Evolutionary conservation across 352 stramenopile genomes (phyloP).

Genomic region (Phytophthora europaea): DNA sequence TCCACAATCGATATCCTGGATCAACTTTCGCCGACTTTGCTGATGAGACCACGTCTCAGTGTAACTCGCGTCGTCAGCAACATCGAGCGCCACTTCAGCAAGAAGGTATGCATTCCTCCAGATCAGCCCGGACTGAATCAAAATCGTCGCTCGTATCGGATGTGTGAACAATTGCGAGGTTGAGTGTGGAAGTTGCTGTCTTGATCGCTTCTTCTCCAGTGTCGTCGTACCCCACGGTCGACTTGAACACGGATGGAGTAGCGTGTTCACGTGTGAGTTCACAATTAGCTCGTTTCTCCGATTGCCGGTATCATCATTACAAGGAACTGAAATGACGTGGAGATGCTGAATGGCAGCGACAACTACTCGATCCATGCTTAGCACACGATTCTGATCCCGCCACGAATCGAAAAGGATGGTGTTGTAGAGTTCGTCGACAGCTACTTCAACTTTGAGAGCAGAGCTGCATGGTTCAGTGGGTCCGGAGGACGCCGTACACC

Average conservation of each 20-base stretch:
- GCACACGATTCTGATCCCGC: constrained; percentile 3
- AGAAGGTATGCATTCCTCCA: constrained; percentile 68
- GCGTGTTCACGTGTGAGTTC: constrained; percentile 47
- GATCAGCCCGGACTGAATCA: constrained; percentile 65
- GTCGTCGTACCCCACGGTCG: constrained; percentile 4
- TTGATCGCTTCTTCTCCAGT: constrained; percentile 39
- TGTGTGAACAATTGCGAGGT: constrained; percentile 22
- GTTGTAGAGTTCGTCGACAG: constrained; percentile 44
- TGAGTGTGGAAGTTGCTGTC: constrained; percentile 27
- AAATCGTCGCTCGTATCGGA: constrained; percentile 11
- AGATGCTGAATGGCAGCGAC: constrained; percentile 46
- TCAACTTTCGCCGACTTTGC: constrained; percentile 8
- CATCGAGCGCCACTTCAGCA: constrained; percentile 43
- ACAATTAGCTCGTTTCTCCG: constrained; percentile 48
- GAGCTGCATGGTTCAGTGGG: neutral
- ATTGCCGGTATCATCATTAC: constrained; percentile 9
- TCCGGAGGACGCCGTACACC: constrained; percentile 4
- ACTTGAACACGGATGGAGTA: constrained; percentile 31
- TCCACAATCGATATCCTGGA: constrained; percentile 33
- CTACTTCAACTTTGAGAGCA: constrained; percentile 36
- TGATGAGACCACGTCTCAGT: constrained; percentile 10
- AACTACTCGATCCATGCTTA: constrained; percentile 53
- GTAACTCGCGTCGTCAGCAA: neutral
- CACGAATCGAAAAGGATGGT: constrained; percentile 23
- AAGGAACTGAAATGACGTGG: constrained; percentile 52